phyloP scores from a whole-genome alignment of 2,329 filamentous ascomycete genomes.

The Hypoxylon sp. region DNA sequence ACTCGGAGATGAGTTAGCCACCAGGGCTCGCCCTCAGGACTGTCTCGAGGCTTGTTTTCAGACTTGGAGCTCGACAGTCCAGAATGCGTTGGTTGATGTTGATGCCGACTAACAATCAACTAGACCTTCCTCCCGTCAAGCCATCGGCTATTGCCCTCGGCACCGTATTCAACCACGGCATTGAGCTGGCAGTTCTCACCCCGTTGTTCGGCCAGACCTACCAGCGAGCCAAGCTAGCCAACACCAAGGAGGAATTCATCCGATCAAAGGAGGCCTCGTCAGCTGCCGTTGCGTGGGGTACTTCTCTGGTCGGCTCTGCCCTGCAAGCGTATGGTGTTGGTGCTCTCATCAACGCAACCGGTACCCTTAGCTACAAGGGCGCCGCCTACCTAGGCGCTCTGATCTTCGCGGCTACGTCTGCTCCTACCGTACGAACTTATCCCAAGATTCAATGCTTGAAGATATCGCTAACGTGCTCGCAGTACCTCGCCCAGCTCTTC shows the following conservation, averaged over 20 bases:
- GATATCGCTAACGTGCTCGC: slow-evolving; percentile 2
- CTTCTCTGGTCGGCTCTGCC: slow-evolving; percentile 88
- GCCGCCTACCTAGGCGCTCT: slow-evolving; percentile 92
- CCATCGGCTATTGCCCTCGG: slow-evolving; percentile 97
- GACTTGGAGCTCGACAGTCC: background rate
- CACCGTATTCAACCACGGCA: slow-evolving; percentile 93
- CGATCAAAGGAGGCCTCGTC: slow-evolving; percentile 92
- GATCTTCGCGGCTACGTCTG: slow-evolving; percentile 92
- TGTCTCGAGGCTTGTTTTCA: background rate
- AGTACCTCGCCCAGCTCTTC: slow-evolving; percentile 90
- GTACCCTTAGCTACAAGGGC: slow-evolving; percentile 96
- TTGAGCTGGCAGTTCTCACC: slow-evolving; percentile 88
- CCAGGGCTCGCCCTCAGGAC: background rate
- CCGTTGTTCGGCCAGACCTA: slow-evolving; percentile 96
- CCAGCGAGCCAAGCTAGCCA: slow-evolving; percentile 89
- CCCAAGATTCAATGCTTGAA: background rate
- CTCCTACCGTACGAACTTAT: slow-evolving; percentile 79
- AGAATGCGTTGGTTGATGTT: background rate
- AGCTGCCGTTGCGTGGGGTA: slow-evolving; percentile 90
- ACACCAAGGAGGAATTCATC: slow-evolving; percentile 97
- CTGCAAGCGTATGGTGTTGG: slow-evolving; percentile 92
- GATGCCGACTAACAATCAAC: slow-evolving; percentile 19
- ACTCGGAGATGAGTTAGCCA: slow-evolving; percentile 6
- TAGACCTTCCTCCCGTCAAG: slow-evolving; percentile 84
- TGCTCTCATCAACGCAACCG: slow-evolving; percentile 93